A percentile compares a stretch with the other conserved stretches of the same genome.
These are phyloP conservation scores for Hygrocybe coccinea DNA, from an alignment of 768 basidiomycete genomes.

Conservation along the genomic window DNA sequence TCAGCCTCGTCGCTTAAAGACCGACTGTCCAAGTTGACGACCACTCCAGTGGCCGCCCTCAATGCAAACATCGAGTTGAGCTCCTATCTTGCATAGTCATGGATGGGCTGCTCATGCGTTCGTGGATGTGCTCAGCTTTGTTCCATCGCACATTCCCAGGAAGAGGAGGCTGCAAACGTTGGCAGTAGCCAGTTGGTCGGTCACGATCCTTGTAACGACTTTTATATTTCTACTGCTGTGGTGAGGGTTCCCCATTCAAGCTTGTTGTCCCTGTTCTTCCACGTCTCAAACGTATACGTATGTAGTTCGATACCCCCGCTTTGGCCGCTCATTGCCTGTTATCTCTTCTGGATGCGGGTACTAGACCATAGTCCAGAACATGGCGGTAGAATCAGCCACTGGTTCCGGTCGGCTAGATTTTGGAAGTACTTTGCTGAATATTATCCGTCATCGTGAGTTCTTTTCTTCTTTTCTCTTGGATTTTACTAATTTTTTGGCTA, in stretches of 20 bases:
- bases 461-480: too few relatives aligned
- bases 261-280: too few relatives aligned
- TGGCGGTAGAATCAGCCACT: constrained; percentile 65
- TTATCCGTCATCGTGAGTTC: constrained; percentile 81
- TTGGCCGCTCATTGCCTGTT: constrained; percentile 79
- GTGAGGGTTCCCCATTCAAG: constrained; percentile 46
- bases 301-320: background rate
- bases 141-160: constrained; percentile 79
- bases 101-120: background rate
- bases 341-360: constrained; percentile 71
- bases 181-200: constrained; percentile 83
- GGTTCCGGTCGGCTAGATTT: constrained; percentile 64
- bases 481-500: background rate
- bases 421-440: constrained; percentile 93
- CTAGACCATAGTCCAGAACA: constrained; percentile 73
- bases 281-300: background rate
- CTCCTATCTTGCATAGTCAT: background rate
- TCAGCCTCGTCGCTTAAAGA: constrained; percentile 62
- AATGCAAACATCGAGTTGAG: constrained; percentile 74
- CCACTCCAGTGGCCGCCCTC: constrained; percentile 60
- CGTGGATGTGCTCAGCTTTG: constrained; percentile 51
- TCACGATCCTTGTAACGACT: constrained; percentile 64
- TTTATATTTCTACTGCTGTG: constrained; percentile 74
- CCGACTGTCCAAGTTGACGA: constrained; percentile 53
- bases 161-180: constrained; percentile 85